Evolutionary conservation across 2,329 filamentous ascomycete species (phyloP).

Genomic region (Exophiala lecanii-corni): DNA sequence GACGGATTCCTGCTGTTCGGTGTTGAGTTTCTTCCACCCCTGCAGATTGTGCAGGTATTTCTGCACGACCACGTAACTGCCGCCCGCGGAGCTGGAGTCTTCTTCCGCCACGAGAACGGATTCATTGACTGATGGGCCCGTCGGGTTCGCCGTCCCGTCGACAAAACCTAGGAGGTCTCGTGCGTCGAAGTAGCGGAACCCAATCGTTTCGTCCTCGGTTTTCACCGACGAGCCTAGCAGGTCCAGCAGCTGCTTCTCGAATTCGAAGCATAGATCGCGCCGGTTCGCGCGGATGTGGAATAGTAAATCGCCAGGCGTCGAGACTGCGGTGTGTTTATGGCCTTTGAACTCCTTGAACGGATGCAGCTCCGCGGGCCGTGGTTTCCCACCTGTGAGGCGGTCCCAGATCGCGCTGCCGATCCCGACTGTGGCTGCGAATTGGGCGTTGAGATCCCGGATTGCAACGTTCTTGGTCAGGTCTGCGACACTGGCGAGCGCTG

Average conservation of each 20-base stretch:
- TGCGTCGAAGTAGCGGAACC: slow-evolving; percentile 58
- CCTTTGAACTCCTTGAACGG: slow-evolving; percentile 43
- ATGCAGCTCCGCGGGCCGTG: slow-evolving; percentile 49
- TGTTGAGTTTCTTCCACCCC: slow-evolving; percentile 43
- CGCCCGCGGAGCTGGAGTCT: slow-evolving; percentile 38
- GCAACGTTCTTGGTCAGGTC: slow-evolving; percentile 51
- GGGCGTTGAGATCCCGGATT: slow-evolving; percentile 44
- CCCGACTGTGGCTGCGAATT: slow-evolving; percentile 51
- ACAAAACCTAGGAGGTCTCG: slow-evolving; percentile 58
- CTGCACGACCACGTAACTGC: slow-evolving; percentile 57
- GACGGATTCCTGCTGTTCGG: slow-evolving; percentile 52
- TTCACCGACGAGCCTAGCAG: slow-evolving; percentile 44
- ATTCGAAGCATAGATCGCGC: slow-evolving; percentile 55
- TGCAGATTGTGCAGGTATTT: slow-evolving; percentile 54
- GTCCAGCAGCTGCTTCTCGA: slow-evolving; percentile 52
- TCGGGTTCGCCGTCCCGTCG: slow-evolving; percentile 57
- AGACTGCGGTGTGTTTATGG: slow-evolving; percentile 47
- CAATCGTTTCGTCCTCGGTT: slow-evolving; percentile 50
- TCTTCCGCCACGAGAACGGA: slow-evolving; percentile 43
- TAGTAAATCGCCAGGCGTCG: slow-evolving; percentile 54
- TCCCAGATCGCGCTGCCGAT: slow-evolving; percentile 54
- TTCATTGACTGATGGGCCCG: slow-evolving; percentile 41
- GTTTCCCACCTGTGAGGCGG: slow-evolving; percentile 38
- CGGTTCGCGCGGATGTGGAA: slow-evolving; percentile 57
- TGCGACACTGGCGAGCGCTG: slow-evolving; percentile 41